Evolutionary conservation across 2,329 filamentous ascomycete genomes (phyloP).

Genomic region (Xylariaceae sp.): DNA sequence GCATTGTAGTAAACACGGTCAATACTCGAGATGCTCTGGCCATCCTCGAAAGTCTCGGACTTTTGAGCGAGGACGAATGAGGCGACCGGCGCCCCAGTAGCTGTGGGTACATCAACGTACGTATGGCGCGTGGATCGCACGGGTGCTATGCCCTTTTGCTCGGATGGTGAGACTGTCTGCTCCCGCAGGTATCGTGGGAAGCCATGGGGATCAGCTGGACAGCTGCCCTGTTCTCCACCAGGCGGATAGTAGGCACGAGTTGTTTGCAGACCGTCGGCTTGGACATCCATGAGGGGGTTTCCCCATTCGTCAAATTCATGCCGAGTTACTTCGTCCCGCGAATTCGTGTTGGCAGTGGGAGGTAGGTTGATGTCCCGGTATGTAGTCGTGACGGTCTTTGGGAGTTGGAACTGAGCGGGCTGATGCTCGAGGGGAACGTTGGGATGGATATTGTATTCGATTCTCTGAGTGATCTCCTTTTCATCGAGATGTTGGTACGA

Average conservation of each 20-base stretch:
- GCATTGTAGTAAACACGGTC: background rate
- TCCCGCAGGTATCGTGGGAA: background rate
- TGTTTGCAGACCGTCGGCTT: background rate
- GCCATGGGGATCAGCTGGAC: background rate
- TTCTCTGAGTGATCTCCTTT: background rate
- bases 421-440: background rate
- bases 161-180: background rate
- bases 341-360: background rate
- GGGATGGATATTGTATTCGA: background rate
- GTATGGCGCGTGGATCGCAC: background rate
- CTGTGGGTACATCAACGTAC: background rate
- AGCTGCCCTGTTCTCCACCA: background rate
- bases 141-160: background rate
- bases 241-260: background rate
- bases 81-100: background rate
- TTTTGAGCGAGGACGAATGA: background rate
- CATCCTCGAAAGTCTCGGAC: background rate
- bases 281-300: background rate
- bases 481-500: background rate
- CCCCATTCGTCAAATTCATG: background rate
- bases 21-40: background rate
- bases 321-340: background rate
- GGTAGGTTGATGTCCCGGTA: background rate
- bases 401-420: background rate
- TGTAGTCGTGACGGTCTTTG: background rate